phyloP scores from a whole-genome alignment of 176 grass and related monocot species.

The Puya raimondii region DNA sequence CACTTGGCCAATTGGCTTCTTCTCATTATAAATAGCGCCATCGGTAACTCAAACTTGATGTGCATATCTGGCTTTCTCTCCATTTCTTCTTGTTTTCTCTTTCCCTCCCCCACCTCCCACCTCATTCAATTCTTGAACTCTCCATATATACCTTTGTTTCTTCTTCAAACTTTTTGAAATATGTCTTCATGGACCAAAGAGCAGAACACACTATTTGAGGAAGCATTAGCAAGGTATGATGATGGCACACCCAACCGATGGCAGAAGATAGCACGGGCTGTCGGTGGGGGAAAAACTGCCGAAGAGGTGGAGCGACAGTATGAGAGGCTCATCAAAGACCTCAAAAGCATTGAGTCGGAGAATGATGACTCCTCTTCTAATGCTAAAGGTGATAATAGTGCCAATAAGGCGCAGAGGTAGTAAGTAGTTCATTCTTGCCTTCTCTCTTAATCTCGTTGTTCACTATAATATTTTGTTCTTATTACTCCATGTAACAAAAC shows the following conservation, averaged over 20 bases:
- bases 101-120: not conserved
- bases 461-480: too few relatives aligned
- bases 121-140: not conserved
- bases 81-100: not conserved
- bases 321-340: slow-evolving; percentile 23
- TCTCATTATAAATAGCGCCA: not conserved
- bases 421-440: too few relatives aligned
- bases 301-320: slow-evolving; percentile 51
- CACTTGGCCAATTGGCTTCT: not conserved
- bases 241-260: slow-evolving; percentile 30
- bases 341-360: slow-evolving; percentile 27
- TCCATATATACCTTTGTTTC: too few relatives aligned
- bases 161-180: too few relatives aligned
- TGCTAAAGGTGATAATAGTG: too few relatives aligned
- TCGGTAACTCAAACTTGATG: not conserved
- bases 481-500: too few relatives aligned
- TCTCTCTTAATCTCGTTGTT: too few relatives aligned
- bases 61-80: not conserved
- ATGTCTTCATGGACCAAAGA: slow-evolving; percentile 21
- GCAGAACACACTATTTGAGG: slow-evolving; percentile 57
- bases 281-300: slow-evolving; percentile 47
- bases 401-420: too few relatives aligned
- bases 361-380: too few relatives aligned
- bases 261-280: slow-evolving; percentile 42
- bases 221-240: slow-evolving; percentile 42